Evolutionary conservation across 768 basidiomycete species (phyloP).

Genomic region (Tricholoma sp.): DNA sequence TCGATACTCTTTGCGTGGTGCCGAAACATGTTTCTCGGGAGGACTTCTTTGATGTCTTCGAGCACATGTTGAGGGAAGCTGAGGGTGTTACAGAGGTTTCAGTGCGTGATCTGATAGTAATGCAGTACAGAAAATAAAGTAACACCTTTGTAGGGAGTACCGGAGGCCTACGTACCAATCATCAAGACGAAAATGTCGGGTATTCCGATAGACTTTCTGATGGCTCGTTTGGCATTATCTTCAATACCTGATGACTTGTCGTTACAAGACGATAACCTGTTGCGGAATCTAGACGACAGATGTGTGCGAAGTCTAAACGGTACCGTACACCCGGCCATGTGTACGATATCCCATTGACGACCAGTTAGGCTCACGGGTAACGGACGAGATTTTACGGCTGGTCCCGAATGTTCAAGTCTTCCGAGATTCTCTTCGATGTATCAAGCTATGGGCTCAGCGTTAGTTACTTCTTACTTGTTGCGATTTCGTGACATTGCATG

Average conservation of each 20-base stretch:
- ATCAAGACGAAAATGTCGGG: conserved; percentile 89
- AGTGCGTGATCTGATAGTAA: conserved; percentile 45
- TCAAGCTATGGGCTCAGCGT: conserved; percentile 98
- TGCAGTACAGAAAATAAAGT: background rate
- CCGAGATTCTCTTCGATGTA: conserved; percentile 90
- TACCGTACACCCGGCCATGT: conserved; percentile 20
- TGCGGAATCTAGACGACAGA: conserved; percentile 90
- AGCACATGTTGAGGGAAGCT: conserved; percentile 77
- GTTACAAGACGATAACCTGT: conserved; percentile 83
- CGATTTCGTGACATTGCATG: background rate
- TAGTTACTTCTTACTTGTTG: conserved; percentile 24
- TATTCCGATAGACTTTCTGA: conserved; percentile 90
- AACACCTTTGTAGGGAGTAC: conserved; percentile 66
- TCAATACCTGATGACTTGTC: conserved; percentile 91
- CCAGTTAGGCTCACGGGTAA: conserved; percentile 80
- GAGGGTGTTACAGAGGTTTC: conserved; percentile 87
- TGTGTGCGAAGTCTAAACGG: conserved; percentile 95
- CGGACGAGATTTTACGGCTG: conserved; percentile 90
- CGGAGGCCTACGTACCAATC: conserved; percentile 95
- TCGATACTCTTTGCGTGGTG: conserved; percentile 97
- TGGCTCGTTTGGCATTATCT: conserved; percentile 83
- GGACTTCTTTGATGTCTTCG: conserved; percentile 92
- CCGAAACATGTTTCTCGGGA: conserved; percentile 94
- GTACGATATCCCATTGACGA: conserved; percentile 6
- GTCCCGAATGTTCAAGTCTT: conserved; percentile 95